phyloP scores from a whole-genome alignment of 2,329 filamentous ascomycete genomes.

The Thelonectria rubi region DNA sequence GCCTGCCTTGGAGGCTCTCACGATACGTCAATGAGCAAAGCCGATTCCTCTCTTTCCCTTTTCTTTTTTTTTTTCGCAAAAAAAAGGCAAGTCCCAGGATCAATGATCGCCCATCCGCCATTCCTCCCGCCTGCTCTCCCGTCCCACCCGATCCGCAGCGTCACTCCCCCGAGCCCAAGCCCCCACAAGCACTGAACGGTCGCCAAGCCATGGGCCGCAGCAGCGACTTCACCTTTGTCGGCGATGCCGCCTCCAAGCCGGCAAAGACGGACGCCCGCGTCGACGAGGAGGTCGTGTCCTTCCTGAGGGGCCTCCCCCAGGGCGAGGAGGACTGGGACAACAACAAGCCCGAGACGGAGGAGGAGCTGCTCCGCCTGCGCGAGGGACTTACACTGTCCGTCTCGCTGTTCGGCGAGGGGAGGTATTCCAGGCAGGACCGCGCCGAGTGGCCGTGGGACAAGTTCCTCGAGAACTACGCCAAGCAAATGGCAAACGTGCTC shows the following conservation, averaged over 20 bases:
- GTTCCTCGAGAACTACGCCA: background rate
- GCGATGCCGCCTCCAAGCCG: background rate
- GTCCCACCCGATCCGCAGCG: background rate
- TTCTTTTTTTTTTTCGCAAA: too few relatives aligned
- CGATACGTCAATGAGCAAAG: background rate
- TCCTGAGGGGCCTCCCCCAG: background rate
- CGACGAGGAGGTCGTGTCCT: background rate
- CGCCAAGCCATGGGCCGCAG: background rate
- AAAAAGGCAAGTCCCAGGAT: too few relatives aligned
- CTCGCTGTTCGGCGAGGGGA: background rate
- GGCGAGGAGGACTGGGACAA: slow-evolving; percentile 1
- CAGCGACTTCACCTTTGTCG: background rate
- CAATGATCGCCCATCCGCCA: too few relatives aligned
- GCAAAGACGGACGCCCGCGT: background rate
- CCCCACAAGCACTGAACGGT: background rate
- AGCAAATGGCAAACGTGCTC: background rate
- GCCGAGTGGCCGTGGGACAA: background rate
- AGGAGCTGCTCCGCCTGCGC: background rate
- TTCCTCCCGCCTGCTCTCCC: background rate
- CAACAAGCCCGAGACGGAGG: background rate
- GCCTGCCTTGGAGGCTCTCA: too few relatives aligned
- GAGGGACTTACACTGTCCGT: background rate
- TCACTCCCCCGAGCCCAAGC: background rate
- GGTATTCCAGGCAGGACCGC: background rate
- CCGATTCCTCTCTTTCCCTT: too few relatives aligned